These are phyloP conservation scores for Torrubiellomyces zombiae DNA, from an alignment of 2,329 filamentous ascomycete genomes.

Conservation along the genomic window DNA sequence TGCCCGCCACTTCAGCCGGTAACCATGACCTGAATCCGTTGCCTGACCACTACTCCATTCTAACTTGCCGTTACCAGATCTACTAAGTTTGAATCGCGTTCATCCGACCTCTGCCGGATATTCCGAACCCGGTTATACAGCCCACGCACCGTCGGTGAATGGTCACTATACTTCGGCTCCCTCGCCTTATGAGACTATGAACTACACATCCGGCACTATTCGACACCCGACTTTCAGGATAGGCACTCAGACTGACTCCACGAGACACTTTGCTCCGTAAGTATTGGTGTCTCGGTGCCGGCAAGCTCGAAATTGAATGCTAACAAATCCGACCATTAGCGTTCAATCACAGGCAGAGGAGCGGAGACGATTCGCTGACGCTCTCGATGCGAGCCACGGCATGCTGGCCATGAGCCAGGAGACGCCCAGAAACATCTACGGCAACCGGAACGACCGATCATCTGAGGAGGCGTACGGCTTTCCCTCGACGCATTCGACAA, in stretches of 20 bases:
- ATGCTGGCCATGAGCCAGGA: conserved; percentile 96
- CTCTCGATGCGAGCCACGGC: conserved; percentile 79
- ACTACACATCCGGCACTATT: conserved; percentile 52
- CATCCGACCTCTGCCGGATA: conserved; percentile 48
- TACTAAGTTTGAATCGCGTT: conserved; percentile 51
- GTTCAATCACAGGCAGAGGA: conserved; percentile 36
- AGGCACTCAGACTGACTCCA: conserved; percentile 36
- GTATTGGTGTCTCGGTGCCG: conserved; percentile 28
- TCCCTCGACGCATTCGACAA: conserved; percentile 66
- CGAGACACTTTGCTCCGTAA: conserved; percentile 61
- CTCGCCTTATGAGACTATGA: conserved; percentile 58
- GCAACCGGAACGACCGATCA: conserved; percentile 46
- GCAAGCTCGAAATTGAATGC: too few species aligned
- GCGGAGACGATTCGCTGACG: conserved; percentile 65
- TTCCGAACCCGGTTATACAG: conserved; percentile 51
- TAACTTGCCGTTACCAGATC: conserved; percentile 58
- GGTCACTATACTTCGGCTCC: conserved; percentile 50
- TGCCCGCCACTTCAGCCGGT: conserved; percentile 60
- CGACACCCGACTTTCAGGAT: conserved; percentile 38
- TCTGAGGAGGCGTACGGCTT: conserved; percentile 85
- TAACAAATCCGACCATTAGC: conserved; percentile 1
- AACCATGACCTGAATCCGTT: too few species aligned
- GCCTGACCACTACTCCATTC: conserved; percentile 37
- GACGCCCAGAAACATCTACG: conserved; percentile 81
- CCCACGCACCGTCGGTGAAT: conserved; percentile 49